Evolutionary conservation across 2,329 filamentous ascomycete species (phyloP), one percentile per base, ranked within the genome.

Genomic region (Verticillium nonalfalfae): DNA sequence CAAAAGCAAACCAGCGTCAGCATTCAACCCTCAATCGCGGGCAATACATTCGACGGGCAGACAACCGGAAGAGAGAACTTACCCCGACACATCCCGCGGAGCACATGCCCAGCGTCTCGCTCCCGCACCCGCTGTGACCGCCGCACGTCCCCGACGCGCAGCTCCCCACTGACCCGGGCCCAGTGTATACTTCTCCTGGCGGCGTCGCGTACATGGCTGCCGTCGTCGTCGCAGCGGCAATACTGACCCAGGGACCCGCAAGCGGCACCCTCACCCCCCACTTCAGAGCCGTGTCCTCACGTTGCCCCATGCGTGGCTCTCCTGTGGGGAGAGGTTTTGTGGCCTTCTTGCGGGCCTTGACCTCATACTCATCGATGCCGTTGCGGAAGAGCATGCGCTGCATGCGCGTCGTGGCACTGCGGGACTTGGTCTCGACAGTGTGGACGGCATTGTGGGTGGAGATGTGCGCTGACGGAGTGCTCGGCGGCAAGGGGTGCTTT

Each of bases 371-470:
- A 36, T 63, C 60, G 4, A 63, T 39, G 39, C 39, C 45, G 39
- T 65, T 62, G 11, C 59, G 56, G 59, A 58, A 63, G 11, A 38
- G 50, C 26, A 62, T 34, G 5, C 61, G 61, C 31, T 56, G 34
- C 4, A 40, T 60, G 13, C 60, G 60, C 2, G 59, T 62, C 11
- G 18, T 26, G 6, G 57, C 58, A 11, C 31, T 21, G 13, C 45
- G 61, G 14, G 55, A 60, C 14, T 59, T 63, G 5, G 65, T 63
- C 40, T 71, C 67, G 34, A 67, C 58, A 13, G 70, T 69, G 14
- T 74, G 74, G 7, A 90, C 84, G 2, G 87, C 82, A 66, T 85
- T 90, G 77, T 92, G 89, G 0, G 86, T 80, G 1, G 85, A 88
- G 65, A 91, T 87, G 70, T 91, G 89, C 0, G 85, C 82, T 54